Conservation (phyloP, 352 stramenopile genomes). For the Pythium grandisporangium region DNA sequence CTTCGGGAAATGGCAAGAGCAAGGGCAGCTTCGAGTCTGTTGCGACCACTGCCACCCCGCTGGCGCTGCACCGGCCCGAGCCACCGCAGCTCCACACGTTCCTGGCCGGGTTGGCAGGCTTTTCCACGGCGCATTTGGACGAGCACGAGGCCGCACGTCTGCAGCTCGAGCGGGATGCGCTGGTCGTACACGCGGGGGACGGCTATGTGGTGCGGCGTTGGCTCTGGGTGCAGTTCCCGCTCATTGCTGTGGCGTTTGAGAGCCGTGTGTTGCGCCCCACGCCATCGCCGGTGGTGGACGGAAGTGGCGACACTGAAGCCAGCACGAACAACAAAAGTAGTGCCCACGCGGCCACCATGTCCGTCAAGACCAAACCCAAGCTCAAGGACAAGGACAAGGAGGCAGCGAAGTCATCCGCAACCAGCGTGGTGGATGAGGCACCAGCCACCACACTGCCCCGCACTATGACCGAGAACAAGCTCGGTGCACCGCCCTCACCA, state of each 20-base stretch:
- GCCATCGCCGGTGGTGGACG: not conserved
- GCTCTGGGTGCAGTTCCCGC: conserved; percentile 83
- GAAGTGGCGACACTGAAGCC: not conserved
- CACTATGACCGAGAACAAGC: no score
- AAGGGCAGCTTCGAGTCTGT: no score
- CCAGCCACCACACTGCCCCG: not conserved
- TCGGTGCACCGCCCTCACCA: no score
- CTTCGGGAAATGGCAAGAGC: no score
- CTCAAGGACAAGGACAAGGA: no score
- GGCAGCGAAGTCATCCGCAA: not conserved
- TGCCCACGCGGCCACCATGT: not conserved
- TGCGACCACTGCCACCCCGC: no score
- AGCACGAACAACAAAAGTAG: conserved; percentile 1
- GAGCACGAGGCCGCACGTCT: conserved; percentile 43
- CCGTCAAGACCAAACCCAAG: no score
- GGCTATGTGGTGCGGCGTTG: conserved; percentile 72
- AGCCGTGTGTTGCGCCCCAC: conserved; percentile 34
- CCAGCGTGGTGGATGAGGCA: conserved; percentile 5
- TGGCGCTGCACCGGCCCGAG: conserved; percentile 30
- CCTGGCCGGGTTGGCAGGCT: conserved; percentile 47
- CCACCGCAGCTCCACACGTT: conserved; percentile 71
- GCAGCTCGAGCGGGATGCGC: conserved; percentile 51
- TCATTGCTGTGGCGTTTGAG: conserved; percentile 71
- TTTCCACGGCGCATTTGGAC: conserved; percentile 33
- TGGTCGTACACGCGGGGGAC: conserved; percentile 52